A percentile compares a stretch with the other conserved stretches of the same genome.
phyloP scores from a whole-genome alignment of 495 filamentous ascomycete genomes.

The Penicillium malachiteum region DNA sequence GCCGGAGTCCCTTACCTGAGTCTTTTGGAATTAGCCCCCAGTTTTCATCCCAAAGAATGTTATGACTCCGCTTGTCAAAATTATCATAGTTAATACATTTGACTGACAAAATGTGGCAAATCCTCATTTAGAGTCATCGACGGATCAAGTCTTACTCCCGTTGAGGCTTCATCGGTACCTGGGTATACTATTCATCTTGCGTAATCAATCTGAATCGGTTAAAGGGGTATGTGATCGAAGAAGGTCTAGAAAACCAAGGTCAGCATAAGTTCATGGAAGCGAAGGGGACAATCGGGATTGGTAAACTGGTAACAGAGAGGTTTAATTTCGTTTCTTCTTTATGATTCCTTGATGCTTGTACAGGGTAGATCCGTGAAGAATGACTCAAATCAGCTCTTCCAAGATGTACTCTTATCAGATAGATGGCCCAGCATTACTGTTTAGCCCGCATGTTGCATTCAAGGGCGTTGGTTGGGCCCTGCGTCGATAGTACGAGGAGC shows the following conservation, averaged over 20 bases:
- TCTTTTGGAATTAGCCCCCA: neutral
- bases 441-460: constrained; percentile 16
- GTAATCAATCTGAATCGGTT: too few species aligned
- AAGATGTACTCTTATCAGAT: neutral
- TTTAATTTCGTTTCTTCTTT: too few species aligned
- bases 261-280: too few species aligned
- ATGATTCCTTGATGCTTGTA: too few species aligned
- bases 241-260: too few species aligned
- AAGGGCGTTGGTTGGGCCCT: constrained; percentile 7
- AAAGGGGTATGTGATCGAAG: too few species aligned
- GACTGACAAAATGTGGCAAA: constrained; percentile 10
- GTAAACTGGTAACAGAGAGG: too few species aligned
- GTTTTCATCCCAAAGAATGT: neutral
- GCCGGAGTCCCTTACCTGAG: constrained; percentile 3
- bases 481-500: neutral
- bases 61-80: constrained; percentile 1
- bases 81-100: constrained; percentile 5
- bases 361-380: too few species aligned
- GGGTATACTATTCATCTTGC: too few species aligned
- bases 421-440: neutral
- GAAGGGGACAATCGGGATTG: too few species aligned
- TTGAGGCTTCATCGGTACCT: too few species aligned
- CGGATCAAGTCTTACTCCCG: neutral
- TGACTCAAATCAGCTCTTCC: too few species aligned
- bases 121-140: neutral